Percentiles rank a stretch among this genome's conserved stretches.
Evolutionary conservation across 108 stramenopile genomes (phyloP).

Genomic region (Nitzschia putrida): DNA sequence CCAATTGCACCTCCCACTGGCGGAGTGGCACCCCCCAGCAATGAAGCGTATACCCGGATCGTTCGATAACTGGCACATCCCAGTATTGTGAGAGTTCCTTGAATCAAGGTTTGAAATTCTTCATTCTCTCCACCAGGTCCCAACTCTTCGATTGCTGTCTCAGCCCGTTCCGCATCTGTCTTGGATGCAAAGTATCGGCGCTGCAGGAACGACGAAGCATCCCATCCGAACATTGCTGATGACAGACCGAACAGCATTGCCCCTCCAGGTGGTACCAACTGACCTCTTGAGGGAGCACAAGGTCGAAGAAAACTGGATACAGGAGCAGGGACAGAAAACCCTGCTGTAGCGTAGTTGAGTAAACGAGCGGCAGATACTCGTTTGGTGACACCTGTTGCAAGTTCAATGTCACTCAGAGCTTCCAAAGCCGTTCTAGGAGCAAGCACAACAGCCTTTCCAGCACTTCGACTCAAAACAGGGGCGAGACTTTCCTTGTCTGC

Average conservation of each 20-base stretch:
- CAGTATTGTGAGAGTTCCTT: conserved; percentile 59
- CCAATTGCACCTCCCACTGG: conserved; percentile 71
- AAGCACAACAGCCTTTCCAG: conserved; percentile 47
- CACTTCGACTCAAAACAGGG: conserved; percentile 39
- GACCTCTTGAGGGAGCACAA: conserved; percentile 23
- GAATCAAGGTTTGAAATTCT: conserved; percentile 61
- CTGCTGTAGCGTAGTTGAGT: conserved; percentile 32
- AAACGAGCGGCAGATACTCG: conserved; percentile 36
- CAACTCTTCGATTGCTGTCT: conserved; percentile 45
- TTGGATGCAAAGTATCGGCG: conserved; percentile 37
- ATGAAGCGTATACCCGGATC: conserved; percentile 31
- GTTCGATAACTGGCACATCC: conserved; percentile 62
- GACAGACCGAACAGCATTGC: conserved; percentile 76
- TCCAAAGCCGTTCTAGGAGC: conserved; percentile 51
- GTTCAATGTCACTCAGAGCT: conserved; percentile 45
- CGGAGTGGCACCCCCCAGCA: conserved; percentile 33
- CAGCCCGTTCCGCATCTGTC: conserved; percentile 25
- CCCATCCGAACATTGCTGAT: conserved; percentile 67
- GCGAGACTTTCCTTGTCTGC: conserved; percentile 35
- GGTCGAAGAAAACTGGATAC: conserved; percentile 31
- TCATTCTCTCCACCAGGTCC: conserved; percentile 54
- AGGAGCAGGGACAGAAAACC: conserved; percentile 24
- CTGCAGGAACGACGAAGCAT: conserved; percentile 46
- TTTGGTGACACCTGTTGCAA: conserved; percentile 29
- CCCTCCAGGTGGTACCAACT: conserved; percentile 25